Conservation (phyloP, 176 grass and related monocot genomes). For the Oryza coarctata region DNA sequence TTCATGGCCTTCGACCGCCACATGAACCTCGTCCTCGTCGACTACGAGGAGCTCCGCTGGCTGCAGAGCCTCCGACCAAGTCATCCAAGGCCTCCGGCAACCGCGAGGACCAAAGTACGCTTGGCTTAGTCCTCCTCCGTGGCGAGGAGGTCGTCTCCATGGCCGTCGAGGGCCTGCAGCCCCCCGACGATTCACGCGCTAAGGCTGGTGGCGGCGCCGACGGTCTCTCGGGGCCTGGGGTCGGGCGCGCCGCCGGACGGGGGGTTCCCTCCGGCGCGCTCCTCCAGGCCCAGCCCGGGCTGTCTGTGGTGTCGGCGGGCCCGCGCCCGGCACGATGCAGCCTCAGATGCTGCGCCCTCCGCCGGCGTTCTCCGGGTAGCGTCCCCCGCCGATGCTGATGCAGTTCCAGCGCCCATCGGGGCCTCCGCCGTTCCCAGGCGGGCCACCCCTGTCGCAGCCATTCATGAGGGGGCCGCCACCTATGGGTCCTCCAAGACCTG, state of each 20-base stretch:
- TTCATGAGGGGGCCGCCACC: conserved; percentile 28
- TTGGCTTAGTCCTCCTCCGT: conserved; percentile 52
- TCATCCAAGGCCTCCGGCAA: conserved; percentile 30
- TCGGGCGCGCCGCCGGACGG: no score
- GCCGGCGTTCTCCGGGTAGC: conserved; percentile 4
- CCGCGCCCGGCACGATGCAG: no score
- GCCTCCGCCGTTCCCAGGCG: conserved; percentile 20
- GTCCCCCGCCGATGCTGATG: no score
- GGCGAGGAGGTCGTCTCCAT: conserved; percentile 58
- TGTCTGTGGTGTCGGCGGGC: no score
- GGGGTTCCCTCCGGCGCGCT: no score
- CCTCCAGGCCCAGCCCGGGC: no score
- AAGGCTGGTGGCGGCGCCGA: conserved; percentile 33
- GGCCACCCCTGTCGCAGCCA: conserved; percentile 22
- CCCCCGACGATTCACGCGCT: conserved; percentile 48
- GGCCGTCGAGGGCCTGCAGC: conserved; percentile 52
- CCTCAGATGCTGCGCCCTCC: no score
- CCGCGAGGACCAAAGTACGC: conserved; percentile 49
- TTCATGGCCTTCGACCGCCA: conserved; percentile 71
- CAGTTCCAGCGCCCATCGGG: neutral
- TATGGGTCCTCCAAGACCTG: neutral
- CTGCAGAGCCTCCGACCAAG: conserved; percentile 36
- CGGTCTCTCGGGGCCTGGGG: no score
- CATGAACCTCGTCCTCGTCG: conserved; percentile 60
- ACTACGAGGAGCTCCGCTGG: conserved; percentile 63